Evolutionary conservation across 352 stramenopile species (phyloP).

Genomic region (Hyphochytrium catenoides): DNA sequence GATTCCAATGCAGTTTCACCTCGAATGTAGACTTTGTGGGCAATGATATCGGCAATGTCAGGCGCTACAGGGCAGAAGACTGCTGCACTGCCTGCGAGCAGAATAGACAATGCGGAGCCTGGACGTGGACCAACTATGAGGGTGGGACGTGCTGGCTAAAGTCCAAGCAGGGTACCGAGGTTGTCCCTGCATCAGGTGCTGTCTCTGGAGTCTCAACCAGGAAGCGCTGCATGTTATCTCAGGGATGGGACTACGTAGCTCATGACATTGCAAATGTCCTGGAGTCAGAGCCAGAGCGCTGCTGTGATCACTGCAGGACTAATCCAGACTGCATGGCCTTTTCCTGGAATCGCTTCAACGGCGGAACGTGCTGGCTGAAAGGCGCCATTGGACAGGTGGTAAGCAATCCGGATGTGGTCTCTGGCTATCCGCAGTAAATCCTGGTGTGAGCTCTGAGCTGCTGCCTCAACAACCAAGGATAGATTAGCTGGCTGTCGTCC

Average conservation of each 20-base stretch:
- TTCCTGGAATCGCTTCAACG: slow-evolving; percentile 6
- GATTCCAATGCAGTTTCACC: not conserved
- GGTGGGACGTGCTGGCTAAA: slow-evolving; percentile 8
- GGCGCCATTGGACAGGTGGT: too few relatives aligned
- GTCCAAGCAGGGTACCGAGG: slow-evolving; percentile 5
- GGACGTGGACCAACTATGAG: slow-evolving; percentile 6
- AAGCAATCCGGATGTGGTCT: too few relatives aligned
- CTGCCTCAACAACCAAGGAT: too few relatives aligned
- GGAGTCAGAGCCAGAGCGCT: too few relatives aligned
- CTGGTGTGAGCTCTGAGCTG: too few relatives aligned
- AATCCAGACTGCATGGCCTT: slow-evolving; percentile 2
- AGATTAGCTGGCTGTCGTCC: too few relatives aligned
- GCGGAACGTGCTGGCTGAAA: slow-evolving; percentile 8
- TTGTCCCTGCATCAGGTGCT: too few relatives aligned
- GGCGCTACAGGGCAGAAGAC: not conserved
- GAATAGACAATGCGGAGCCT: slow-evolving; percentile 1
- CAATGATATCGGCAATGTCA: slow-evolving; percentile 2
- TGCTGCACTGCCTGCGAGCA: slow-evolving; percentile 5
- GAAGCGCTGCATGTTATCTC: too few relatives aligned
- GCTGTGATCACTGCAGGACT: slow-evolving; percentile 3
- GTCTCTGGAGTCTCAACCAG: too few relatives aligned
- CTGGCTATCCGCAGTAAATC: too few relatives aligned
- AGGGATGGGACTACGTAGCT: too few relatives aligned
- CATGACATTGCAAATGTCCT: too few relatives aligned
- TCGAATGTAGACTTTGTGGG: slow-evolving; percentile 4